Conservation (phyloP, 495 filamentous ascomycete species). For the Articulospora tetracladia region DNA sequence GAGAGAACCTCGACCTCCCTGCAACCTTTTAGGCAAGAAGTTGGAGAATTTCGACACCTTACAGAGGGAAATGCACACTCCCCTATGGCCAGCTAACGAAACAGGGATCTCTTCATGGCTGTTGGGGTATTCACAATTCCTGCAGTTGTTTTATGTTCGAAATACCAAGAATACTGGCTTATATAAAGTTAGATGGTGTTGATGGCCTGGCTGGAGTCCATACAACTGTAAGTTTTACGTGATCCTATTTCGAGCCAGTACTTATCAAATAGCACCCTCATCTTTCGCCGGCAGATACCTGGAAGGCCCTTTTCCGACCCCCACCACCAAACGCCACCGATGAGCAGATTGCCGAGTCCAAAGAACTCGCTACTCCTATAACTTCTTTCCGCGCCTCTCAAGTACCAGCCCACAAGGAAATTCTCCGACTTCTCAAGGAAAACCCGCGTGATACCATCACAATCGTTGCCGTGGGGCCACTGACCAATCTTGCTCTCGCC, state of each 20-base stretch:
- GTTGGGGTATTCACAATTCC: too few relatives aligned
- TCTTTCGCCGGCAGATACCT: constrained; percentile 75
- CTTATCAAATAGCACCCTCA: constrained; percentile 68
- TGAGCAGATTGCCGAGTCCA: constrained; percentile 26
- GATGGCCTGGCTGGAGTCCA: constrained; percentile 95
- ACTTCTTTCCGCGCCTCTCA: constrained; percentile 69
- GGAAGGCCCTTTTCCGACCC: constrained; percentile 75
- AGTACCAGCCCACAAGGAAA: constrained; percentile 71
- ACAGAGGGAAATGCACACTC: too few relatives aligned
- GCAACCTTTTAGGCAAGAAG: too few relatives aligned
- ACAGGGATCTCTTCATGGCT: too few relatives aligned
- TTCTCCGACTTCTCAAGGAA: constrained; percentile 73
- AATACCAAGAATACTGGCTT: background rate
- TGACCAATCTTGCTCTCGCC: constrained; percentile 88
- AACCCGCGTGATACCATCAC: constrained; percentile 81
- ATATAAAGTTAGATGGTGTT: constrained; percentile 60
- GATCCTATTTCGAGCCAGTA: background rate
- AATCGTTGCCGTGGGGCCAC: constrained; percentile 82
- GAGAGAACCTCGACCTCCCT: too few relatives aligned
- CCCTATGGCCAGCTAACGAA: too few relatives aligned
- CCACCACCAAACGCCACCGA: constrained; percentile 34
- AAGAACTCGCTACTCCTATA: constrained; percentile 33
- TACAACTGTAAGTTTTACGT: constrained; percentile 49
- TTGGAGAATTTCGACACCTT: too few relatives aligned
- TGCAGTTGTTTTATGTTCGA: too few relatives aligned